These are phyloP conservation scores for Leccinum rimulosum DNA, from an alignment of 768 basidiomycete genomes.

Conservation along the genomic window DNA sequence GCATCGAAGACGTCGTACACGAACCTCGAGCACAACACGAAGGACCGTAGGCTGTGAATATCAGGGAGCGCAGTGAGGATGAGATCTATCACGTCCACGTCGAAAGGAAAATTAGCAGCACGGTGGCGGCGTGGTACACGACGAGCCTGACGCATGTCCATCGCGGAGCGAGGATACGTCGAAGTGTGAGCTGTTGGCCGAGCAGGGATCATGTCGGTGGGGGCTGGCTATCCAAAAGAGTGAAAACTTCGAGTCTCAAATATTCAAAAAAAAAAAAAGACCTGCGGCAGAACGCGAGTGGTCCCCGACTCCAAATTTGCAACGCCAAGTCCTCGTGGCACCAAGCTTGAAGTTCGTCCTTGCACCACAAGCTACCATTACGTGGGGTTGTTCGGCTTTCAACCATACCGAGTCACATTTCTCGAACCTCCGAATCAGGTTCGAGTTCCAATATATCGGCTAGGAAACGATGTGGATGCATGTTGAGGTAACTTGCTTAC, in stretches of 20 bases:
- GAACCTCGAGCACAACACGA: slow-evolving; percentile 19
- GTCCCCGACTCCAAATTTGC: not conserved
- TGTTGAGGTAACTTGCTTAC: not conserved
- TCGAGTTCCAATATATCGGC: too few relatives aligned
- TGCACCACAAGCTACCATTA: not conserved
- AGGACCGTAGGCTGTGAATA: slow-evolving; percentile 8
- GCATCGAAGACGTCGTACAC: slow-evolving; percentile 14
- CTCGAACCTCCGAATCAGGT: not conserved
- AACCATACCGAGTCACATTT: not conserved
- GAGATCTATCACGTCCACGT: slow-evolving; percentile 13
- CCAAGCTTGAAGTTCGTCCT: not conserved
- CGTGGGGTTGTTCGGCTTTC: not conserved
- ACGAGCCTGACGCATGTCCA: not conserved
- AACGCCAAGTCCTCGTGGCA: not conserved
- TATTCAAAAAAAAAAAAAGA: not conserved
- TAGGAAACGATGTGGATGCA: not conserved
- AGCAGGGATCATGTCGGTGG: not conserved
- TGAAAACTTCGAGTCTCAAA: not conserved
- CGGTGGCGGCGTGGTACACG: not conserved
- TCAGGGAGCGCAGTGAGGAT: slow-evolving; percentile 12
- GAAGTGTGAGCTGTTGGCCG: not conserved
- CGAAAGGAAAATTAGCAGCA: slow-evolving; percentile 5
- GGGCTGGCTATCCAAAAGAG: not conserved
- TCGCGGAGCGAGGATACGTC: not conserved
- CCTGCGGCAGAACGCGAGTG: not conserved